Evolutionary conservation across 495 filamentous ascomycete genomes (phyloP).

Genomic region (Amphirosellinia nigrospora): DNA sequence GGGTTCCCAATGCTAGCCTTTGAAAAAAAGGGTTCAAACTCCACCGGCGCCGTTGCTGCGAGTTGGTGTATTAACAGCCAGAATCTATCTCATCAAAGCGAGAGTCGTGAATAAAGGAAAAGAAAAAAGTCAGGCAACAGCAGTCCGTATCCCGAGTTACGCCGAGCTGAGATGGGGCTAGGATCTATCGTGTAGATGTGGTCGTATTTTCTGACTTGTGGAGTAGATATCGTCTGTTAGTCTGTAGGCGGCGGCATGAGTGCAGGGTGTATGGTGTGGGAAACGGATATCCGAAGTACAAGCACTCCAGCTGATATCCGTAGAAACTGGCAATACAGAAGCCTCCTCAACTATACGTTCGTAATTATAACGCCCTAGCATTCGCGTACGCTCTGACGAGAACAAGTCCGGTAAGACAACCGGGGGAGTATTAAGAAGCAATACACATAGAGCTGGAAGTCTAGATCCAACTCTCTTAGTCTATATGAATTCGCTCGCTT

Average conservation of each 20-base stretch:
- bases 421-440: slow-evolving; percentile 36
- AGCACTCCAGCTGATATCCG: not conserved
- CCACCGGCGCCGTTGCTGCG: slow-evolving; percentile 44
- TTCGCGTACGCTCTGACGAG: slow-evolving; percentile 20
- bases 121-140: slow-evolving; percentile 26
- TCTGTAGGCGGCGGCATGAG: slow-evolving; percentile 9
- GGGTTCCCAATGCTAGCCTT: slow-evolving; percentile 41
- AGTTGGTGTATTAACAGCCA: slow-evolving; percentile 43
- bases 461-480: slow-evolving; percentile 38
- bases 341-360: not conserved
- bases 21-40: slow-evolving; percentile 40
- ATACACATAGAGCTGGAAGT: slow-evolving; percentile 31
- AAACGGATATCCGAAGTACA: not conserved
- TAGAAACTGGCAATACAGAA: not conserved
- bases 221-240: slow-evolving; percentile 11
- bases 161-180: slow-evolving; percentile 30
- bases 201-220: slow-evolving; percentile 19
- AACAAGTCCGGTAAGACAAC: slow-evolving; percentile 16
- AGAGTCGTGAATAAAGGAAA: slow-evolving; percentile 44
- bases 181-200: slow-evolving; percentile 5
- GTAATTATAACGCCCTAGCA: slow-evolving; percentile 19
- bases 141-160: slow-evolving; percentile 36
- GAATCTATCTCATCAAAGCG: slow-evolving; percentile 45
- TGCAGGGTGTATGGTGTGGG: not conserved
- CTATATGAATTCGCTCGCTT: slow-evolving; percentile 39